phyloP scores from a whole-genome alignment of 1,284 basidiomycete species.

The Naganishia liquefaciens region DNA sequence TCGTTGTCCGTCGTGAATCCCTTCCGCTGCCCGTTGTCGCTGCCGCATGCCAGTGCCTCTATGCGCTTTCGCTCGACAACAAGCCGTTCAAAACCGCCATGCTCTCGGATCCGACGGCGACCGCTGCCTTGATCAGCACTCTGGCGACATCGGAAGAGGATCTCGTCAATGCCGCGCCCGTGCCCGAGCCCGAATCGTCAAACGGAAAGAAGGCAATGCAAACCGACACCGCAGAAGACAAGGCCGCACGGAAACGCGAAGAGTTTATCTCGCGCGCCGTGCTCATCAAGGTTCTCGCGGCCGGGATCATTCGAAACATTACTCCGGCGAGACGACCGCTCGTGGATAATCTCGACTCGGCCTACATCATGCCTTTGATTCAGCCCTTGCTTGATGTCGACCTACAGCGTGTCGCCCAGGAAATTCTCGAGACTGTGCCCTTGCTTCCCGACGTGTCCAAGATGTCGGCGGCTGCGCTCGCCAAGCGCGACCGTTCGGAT shows the following conservation, averaged over 20 bases:
- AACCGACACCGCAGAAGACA: constrained; percentile 45
- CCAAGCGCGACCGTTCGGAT: constrained; percentile 55
- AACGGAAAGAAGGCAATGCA: constrained; percentile 38
- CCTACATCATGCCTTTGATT: constrained; percentile 71
- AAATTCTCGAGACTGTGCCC: constrained; percentile 61
- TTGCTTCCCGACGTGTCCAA: constrained; percentile 36
- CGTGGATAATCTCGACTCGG: constrained; percentile 51
- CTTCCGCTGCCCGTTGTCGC: constrained; percentile 69
- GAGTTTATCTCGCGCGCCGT: constrained; percentile 58
- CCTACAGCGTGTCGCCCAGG: constrained; percentile 59
- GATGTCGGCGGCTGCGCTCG: constrained; percentile 34
- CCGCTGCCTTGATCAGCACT: constrained; percentile 61
- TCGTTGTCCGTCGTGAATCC: constrained; percentile 67
- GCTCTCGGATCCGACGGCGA: constrained; percentile 63
- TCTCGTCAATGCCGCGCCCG: constrained; percentile 41
- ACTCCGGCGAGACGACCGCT: constrained; percentile 13
- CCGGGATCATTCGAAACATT: constrained; percentile 58
- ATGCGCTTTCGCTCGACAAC: constrained; percentile 87
- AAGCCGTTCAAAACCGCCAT: constrained; percentile 65
- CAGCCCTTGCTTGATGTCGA: constrained; percentile 69
- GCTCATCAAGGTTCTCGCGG: constrained; percentile 67
- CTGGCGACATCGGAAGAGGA: constrained; percentile 44
- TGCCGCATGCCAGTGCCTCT: constrained; percentile 77
- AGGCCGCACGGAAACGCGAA: constrained; percentile 31
- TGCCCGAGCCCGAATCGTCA: constrained; percentile 31